A percentile compares a stretch with the other conserved stretches of the same genome.
These are phyloP conservation scores for Phytophthora vignae DNA, from an alignment of 352 stramenopile species.

Conservation along the genomic window DNA sequence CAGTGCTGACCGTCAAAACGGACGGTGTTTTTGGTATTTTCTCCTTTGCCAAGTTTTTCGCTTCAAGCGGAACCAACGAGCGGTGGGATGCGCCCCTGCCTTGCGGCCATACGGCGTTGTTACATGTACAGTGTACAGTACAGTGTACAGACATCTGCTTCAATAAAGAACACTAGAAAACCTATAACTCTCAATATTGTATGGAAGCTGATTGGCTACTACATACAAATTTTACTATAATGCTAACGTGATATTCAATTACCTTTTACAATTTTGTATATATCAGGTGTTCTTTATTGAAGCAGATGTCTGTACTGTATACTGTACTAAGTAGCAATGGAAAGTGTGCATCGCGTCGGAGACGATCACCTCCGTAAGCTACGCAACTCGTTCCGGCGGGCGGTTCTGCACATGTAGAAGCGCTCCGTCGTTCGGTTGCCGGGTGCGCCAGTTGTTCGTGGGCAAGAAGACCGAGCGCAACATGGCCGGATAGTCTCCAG, in stretches of 20 bases:
- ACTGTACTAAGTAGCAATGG: not conserved
- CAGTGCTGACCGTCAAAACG: no score
- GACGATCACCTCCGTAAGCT: not conserved
- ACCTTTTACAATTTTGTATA: no score
- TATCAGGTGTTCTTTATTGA: no score
- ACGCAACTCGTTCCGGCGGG: slow-evolving; percentile 9
- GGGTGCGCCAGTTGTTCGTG: slow-evolving; percentile 11
- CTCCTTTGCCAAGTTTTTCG: slow-evolving; percentile 5
- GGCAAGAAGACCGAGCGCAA: slow-evolving; percentile 9
- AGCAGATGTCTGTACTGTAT: no score
- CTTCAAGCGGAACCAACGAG: not conserved
- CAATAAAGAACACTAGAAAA: no score
- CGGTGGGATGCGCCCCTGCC: slow-evolving; percentile 4
- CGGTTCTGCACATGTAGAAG: slow-evolving; percentile 31
- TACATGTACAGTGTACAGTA: no score
- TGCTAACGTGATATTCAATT: no score
- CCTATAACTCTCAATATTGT: no score
- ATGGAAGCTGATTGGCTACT: no score
- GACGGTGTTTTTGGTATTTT: no score
- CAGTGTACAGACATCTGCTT: no score
- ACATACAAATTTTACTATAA: no score
- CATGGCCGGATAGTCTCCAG: not conserved
- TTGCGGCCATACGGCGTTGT: slow-evolving; percentile 1
- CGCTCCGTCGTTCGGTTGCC: slow-evolving; percentile 19
- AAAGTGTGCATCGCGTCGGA: slow-evolving; percentile 4